Evolutionary conservation across 2,329 filamentous ascomycete genomes (phyloP).

Genomic region (Fusarium concolor): DNA sequence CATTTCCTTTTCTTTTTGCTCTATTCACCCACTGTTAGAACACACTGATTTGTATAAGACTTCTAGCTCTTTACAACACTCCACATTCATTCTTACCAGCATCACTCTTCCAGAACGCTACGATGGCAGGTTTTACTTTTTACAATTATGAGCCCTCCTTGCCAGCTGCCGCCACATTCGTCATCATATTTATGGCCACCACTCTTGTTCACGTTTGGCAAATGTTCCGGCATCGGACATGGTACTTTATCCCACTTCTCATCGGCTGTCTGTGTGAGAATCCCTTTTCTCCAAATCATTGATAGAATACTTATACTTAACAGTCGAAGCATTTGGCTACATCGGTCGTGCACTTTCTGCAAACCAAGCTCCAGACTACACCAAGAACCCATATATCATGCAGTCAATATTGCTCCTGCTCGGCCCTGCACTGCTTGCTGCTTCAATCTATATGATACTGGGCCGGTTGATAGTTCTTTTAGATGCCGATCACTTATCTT

Average conservation of each 20-base stretch:
- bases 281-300: rapidly evolving
- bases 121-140: slow-evolving; percentile 17
- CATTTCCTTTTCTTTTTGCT: background rate
- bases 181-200: slow-evolving; percentile 53
- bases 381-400: slow-evolving; percentile 53
- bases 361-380: slow-evolving; percentile 52
- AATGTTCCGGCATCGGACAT: slow-evolving; percentile 55
- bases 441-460: slow-evolving; percentile 60
- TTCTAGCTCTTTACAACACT: too few species aligned
- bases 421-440: slow-evolving; percentile 57
- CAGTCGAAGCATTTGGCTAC: slow-evolving; percentile 53
- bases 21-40: background rate
- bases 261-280: slow-evolving; percentile 61
- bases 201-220: slow-evolving; percentile 54
- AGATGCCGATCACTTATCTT: slow-evolving; percentile 53
- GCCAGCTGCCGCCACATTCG: slow-evolving; percentile 56
- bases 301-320: background rate
- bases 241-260: slow-evolving; percentile 64
- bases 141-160: slow-evolving; percentile 63
- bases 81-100: background rate
- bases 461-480: slow-evolving; percentile 53
- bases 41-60: background rate
- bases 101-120: background rate
- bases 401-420: slow-evolving; percentile 53
- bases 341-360: slow-evolving; percentile 60